Conservation (phyloP, 2,329 filamentous ascomycete genomes). For the Mollisia scopiformis region DNA sequence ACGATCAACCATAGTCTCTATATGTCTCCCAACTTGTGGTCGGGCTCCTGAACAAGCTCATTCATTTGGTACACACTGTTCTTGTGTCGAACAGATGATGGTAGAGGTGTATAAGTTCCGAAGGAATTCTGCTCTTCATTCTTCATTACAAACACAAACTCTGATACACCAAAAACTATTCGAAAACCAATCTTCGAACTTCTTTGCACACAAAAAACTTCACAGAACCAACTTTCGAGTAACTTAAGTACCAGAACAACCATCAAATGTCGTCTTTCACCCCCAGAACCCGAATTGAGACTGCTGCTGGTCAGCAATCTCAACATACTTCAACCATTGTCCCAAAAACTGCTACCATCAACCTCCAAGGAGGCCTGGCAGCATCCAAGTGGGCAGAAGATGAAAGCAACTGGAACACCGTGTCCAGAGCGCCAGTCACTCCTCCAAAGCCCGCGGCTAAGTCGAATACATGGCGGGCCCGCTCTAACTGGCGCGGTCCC, state of each 20-base stretch:
- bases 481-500: too few relatives aligned
- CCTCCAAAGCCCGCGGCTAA: background rate
- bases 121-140: background rate
- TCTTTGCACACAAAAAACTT: background rate
- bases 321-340: background rate
- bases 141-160: background rate
- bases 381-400: background rate
- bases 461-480: too few relatives aligned
- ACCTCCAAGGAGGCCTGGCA: background rate
- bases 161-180: background rate
- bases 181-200: background rate
- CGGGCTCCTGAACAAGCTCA: too few relatives aligned
- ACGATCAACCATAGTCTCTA: too few relatives aligned
- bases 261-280: too few relatives aligned
- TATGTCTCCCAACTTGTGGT: too few relatives aligned
- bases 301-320: background rate
- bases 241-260: background rate
- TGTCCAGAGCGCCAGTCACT: background rate
- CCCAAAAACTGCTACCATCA: background rate
- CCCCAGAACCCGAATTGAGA: background rate
- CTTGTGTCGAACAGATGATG: too few relatives aligned
- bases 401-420: background rate
- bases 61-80: too few relatives aligned
- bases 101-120: background rate
- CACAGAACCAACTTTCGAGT: background rate